phyloP scores from a whole-genome alignment of 305 asterid genomes.

The Vinca major region DNA sequence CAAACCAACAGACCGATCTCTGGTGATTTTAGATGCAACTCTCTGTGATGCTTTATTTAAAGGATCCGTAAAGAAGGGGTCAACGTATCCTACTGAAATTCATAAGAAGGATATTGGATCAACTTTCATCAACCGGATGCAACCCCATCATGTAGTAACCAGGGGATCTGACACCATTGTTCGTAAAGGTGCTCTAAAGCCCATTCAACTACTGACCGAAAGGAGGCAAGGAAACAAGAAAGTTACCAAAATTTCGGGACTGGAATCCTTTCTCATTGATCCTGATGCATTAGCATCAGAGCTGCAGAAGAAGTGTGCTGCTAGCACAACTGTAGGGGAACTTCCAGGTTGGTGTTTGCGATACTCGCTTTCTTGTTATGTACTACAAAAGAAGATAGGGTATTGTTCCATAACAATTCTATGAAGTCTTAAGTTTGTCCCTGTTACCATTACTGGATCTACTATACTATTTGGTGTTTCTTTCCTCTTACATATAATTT shows the following conservation, averaged over 20 bases:
- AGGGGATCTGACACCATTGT: slow-evolving; percentile 58
- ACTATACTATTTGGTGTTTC: background rate
- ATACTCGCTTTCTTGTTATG: background rate
- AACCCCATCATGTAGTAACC: slow-evolving; percentile 64
- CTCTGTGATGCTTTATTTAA: slow-evolving; percentile 85
- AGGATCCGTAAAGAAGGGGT: slow-evolving; percentile 87
- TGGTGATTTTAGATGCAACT: slow-evolving; percentile 61
- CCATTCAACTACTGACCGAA: slow-evolving; percentile 84
- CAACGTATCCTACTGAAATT: slow-evolving; percentile 78
- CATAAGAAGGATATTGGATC: slow-evolving; percentile 74
- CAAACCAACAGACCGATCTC: slow-evolving; percentile 53
- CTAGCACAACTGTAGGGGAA: slow-evolving; percentile 81
- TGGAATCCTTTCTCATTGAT: slow-evolving; percentile 78
- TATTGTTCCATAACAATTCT: background rate
- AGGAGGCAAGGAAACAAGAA: slow-evolving; percentile 95
- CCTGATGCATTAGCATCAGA: slow-evolving; percentile 78
- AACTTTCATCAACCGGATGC: slow-evolving; percentile 77
- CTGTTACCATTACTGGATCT: background rate
- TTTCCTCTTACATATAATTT: background rate
- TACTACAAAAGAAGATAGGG: background rate
- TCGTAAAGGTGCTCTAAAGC: slow-evolving; percentile 77
- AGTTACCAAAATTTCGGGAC: slow-evolving; percentile 82
- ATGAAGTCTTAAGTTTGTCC: background rate
- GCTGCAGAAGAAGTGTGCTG: slow-evolving; percentile 94
- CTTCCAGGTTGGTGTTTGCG: slow-evolving; percentile 65